Evolutionary conservation across 1,139 yeast genomes (phyloP), one percentile per base, ranked within the genome.

Genomic region (Neolecta irregularis): DNA sequence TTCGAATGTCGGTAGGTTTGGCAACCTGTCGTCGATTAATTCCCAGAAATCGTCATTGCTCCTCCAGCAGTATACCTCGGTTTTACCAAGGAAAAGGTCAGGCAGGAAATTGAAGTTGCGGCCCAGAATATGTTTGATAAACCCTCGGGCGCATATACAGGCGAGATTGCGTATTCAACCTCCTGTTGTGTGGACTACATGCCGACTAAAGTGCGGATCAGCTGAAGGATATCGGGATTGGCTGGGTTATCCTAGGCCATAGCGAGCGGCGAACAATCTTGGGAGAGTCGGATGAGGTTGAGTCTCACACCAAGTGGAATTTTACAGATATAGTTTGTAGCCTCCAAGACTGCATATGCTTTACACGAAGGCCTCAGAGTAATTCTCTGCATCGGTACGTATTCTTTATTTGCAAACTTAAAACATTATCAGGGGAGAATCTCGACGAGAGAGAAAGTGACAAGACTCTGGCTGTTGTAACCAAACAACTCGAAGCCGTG

Each of bases 231-330:
- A 69, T 77, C 53, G 93, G 93, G 49, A 91, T 83, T 50, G 70
- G 69, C 47, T 91, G 96, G 96, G 92, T 88, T 47, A 73, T 88
- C 56, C 69, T 91, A 49, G 99, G 99, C 52, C 99, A 88, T 74
- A 81, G 95, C 44, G 99, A 88, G 69, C 85, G 99, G 72, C 81
- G 99, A 69, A 75, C 92, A 50, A 68, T 81, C 57, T 70, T 80
- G 67, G 71, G 75, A 61, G 99, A 88, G 67, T 59, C 78, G 43
- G 93, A 83, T 60, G 93, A 28, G 3, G 31, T 28, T 12, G 15
- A 9, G n/a, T 28, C 8, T 28, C 22, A 20, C 5, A 11, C 15
- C 22, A 19, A 17, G 16, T 21, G 9, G 16, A 12, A 7, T 32
- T 24, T 22, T 32, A 26, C 11, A 17, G 11, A 13, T 28, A 24